Percentiles rank a stretch among this genome's conserved stretches.
phyloP scores from a whole-genome alignment of 1,284 basidiomycete genomes.

The Schizophyllum commune region DNA sequence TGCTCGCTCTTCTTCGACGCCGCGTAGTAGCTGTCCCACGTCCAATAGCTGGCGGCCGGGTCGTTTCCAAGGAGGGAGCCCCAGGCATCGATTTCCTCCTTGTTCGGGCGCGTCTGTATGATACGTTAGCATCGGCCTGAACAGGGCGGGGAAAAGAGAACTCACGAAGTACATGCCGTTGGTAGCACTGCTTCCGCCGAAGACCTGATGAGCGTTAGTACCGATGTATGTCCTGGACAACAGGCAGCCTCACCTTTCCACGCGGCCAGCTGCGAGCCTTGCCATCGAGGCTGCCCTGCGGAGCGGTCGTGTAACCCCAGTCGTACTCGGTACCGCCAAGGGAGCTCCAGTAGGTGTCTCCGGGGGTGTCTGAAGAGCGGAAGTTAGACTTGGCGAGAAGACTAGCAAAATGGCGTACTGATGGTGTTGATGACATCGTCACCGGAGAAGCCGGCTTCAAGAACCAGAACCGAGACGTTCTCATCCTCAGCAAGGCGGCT shows the following conservation, averaged over 20 bases:
- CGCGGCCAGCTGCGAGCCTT: constrained; percentile 45
- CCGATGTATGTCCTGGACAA: not conserved
- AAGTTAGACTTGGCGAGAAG: not conserved
- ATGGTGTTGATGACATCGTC: constrained; percentile 10
- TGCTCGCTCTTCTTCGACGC: not conserved
- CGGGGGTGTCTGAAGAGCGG: not conserved
- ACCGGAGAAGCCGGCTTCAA: constrained; percentile 13
- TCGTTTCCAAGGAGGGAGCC: not conserved
- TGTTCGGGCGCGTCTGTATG: not conserved
- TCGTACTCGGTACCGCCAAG: constrained; percentile 48
- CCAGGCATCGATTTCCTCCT: not conserved
- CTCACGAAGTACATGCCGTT: constrained; percentile 36
- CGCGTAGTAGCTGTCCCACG: not conserved
- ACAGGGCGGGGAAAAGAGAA: not conserved
- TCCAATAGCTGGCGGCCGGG: not conserved
- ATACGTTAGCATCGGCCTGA: not conserved
- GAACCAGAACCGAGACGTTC: constrained; percentile 11
- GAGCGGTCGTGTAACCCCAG: constrained; percentile 52
- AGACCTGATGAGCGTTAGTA: not conserved
- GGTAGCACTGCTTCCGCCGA: constrained; percentile 34
- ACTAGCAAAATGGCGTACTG: not conserved
- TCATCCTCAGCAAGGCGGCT: constrained; percentile 9
- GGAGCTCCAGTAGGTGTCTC: constrained; percentile 35
- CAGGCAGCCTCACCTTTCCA: constrained; percentile 8
- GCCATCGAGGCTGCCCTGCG: constrained; percentile 36